These are phyloP conservation scores for Trifolium repens DNA, from an alignment of 306 rosid species.

Conservation along the genomic window DNA sequence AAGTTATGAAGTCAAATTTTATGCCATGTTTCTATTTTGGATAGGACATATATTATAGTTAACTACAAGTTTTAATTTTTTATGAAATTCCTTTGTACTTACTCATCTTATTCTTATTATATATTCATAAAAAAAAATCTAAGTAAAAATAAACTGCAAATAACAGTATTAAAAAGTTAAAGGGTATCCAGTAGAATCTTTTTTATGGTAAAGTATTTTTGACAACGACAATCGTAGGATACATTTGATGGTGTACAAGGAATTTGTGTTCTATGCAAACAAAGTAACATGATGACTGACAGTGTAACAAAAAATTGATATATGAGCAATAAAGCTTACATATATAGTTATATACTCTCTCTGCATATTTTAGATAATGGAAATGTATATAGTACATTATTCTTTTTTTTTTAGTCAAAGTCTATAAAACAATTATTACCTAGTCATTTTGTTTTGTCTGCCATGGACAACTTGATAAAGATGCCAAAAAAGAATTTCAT, in stretches of 20 bases:
- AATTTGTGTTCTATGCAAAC: neutral
- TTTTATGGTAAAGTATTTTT: constrained; percentile 8
- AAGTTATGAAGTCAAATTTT: constrained; percentile 46
- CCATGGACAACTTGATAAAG: neutral
- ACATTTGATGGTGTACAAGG: neutral
- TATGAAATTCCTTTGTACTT: constrained; percentile 17
- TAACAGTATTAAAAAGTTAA: neutral
- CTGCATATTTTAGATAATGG: neutral
- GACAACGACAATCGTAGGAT: constrained; percentile 17
- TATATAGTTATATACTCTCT: neutral
- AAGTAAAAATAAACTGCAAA: constrained; percentile 31
- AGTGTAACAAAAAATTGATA: neutral
- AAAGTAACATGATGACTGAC: neutral
- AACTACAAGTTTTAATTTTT: constrained; percentile 25
- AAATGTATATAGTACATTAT: neutral
- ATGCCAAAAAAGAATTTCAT: neutral
- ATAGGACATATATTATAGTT: constrained; percentile 14
- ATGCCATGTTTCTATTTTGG: constrained; percentile 41
- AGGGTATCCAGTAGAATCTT: constrained; percentile 30
- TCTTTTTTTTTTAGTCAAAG: no score
- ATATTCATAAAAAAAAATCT: neutral
- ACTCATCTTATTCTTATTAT: constrained; percentile 5
- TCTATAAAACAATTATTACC: neutral
- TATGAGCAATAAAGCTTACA: neutral
- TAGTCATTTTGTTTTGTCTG: neutral